Percentiles rank a stretch among this genome's conserved stretches.
Evolutionary conservation across 352 stramenopile genomes (phyloP).

Genomic region (Phytophthora pluvialis): DNA sequence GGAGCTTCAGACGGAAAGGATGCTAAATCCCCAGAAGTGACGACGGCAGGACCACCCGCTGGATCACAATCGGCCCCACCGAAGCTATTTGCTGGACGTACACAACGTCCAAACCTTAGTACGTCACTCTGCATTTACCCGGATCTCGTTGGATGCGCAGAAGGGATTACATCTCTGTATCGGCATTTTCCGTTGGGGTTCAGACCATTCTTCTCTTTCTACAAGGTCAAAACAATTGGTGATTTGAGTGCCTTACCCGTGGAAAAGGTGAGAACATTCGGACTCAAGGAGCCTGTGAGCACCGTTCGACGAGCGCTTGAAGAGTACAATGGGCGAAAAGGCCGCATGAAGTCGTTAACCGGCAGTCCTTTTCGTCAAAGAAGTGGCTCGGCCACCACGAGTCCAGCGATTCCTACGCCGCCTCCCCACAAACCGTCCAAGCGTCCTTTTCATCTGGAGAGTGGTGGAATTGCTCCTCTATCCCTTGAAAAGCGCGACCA

Average conservation of each 20-base stretch:
- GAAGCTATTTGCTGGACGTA: constrained; percentile 13
- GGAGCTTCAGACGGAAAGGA: not conserved
- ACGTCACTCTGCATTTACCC: constrained; percentile 47
- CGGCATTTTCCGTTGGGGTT: constrained; percentile 63
- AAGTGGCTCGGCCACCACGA: constrained; percentile 20
- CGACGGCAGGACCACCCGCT: not conserved
- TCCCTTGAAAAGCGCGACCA: constrained; percentile 40
- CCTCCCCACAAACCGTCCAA: constrained; percentile 46
- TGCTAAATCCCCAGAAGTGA: not conserved
- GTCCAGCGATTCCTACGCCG: constrained; percentile 33
- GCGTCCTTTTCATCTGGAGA: constrained; percentile 30
- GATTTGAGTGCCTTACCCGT: constrained; percentile 60
- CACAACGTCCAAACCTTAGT: constrained; percentile 11
- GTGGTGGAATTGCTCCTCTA: constrained; percentile 20
- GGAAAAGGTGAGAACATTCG: constrained; percentile 63
- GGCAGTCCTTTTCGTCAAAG: constrained; percentile 52
- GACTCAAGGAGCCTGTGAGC: constrained; percentile 59
- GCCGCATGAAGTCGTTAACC: constrained; percentile 41
- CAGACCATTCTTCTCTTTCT: constrained; percentile 60
- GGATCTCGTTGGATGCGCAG: constrained; percentile 49
- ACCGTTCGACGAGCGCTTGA: constrained; percentile 62
- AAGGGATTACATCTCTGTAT: constrained; percentile 57
- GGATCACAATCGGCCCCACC: constrained; percentile 22
- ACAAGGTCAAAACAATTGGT: constrained; percentile 76
- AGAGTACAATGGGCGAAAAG: constrained; percentile 54